Percentiles rank a stretch among this genome's conserved stretches.
These are phyloP conservation scores for Piper longum DNA, from an alignment of 164 flowering plant genomes.

Conservation along the genomic window DNA sequence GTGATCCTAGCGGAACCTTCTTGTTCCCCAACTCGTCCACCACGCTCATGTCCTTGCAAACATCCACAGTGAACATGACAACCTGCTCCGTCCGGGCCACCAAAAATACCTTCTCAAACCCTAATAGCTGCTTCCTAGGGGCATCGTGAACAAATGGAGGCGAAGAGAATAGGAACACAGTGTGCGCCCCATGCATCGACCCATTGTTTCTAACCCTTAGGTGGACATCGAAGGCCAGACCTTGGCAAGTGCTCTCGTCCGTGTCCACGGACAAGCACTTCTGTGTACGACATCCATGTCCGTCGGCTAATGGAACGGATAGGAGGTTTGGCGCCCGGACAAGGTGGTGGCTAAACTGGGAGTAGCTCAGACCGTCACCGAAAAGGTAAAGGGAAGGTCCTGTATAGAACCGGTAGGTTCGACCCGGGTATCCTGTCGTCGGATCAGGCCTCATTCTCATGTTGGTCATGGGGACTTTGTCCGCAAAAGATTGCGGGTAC, in stretches of 20 bases:
- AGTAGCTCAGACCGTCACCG: conserved; percentile 85
- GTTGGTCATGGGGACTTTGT: conserved; percentile 81
- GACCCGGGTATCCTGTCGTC: conserved; percentile 72
- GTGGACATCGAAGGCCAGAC: conserved; percentile 46
- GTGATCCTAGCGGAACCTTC: conserved; percentile 64
- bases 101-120: conserved; percentile 66
- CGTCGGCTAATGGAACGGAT: conserved; percentile 46
- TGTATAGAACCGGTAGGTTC: conserved; percentile 80
- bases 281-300: conserved; percentile 45
- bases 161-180: conserved; percentile 52
- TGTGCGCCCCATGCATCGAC: conserved; percentile 45
- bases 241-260: conserved; percentile 27
- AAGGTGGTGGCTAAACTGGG: conserved; percentile 41
- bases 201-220: conserved; percentile 55
- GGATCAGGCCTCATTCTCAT: conserved; percentile 96
- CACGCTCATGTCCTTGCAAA: conserved; percentile 78
- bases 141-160: conserved; percentile 68
- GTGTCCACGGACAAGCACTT: conserved; percentile 52
- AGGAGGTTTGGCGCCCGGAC: conserved; percentile 49
- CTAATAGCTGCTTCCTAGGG: conserved; percentile 71
- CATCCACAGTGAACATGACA: conserved; percentile 64
- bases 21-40: conserved; percentile 67
- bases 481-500: conserved; percentile 80
- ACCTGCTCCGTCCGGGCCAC: conserved; percentile 18
- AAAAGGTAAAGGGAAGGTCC: conserved; percentile 62